Percentiles rank a stretch among this genome's conserved stretches.
Conservation (phyloP, 73 alveolate genomes). For the Diophrys sp. region DNA sequence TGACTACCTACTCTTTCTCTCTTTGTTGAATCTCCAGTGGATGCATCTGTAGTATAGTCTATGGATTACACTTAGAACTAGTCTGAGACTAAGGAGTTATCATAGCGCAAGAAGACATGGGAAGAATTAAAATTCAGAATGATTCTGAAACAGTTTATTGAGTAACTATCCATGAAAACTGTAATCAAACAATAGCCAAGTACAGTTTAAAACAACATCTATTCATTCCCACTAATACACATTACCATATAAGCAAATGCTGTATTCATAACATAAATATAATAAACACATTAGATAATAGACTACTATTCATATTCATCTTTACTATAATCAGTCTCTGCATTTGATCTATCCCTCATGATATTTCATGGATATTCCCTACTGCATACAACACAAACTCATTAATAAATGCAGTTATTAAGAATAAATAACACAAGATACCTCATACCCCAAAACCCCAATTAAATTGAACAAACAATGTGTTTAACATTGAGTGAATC, state of each 20-base stretch:
- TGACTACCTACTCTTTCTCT: no score
- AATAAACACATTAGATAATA: background rate
- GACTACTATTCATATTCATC: background rate
- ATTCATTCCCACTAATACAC: no score
- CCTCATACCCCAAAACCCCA: slow-evolving; percentile 24
- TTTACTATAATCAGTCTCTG: background rate
- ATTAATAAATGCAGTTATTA: slow-evolving; percentile 13
- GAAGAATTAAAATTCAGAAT: no score
- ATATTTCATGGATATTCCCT: slow-evolving; percentile 60
- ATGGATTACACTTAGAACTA: no score
- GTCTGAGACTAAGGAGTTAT: no score
- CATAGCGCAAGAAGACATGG: no score
- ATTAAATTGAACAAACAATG: background rate
- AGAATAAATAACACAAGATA: background rate
- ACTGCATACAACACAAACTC: slow-evolving; percentile 11
- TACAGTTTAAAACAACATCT: no score
- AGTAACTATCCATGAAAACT: no score
- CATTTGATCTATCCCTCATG: slow-evolving; percentile 72
- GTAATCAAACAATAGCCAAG: no score
- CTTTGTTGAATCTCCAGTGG: no score
- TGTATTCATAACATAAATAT: background rate
- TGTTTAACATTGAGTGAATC: background rate
- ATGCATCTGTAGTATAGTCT: no score
- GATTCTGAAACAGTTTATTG: no score
- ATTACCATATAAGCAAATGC: background rate